Evolutionary conservation across 192 early-diverging fungal genomes (phyloP).

Genomic region (Coemansia aciculifera): DNA sequence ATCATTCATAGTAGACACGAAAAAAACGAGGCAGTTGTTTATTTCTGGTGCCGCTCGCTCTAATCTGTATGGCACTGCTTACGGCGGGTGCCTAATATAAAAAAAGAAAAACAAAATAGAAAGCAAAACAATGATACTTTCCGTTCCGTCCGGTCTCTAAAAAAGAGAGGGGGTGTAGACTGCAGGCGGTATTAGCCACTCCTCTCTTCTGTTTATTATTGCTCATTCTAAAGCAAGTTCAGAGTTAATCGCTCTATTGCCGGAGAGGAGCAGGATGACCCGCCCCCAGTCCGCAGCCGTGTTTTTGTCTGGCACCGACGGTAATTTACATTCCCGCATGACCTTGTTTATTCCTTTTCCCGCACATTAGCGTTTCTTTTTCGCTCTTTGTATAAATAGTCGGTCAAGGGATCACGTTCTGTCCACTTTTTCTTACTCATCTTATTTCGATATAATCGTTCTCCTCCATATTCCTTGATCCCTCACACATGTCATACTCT

Average conservation of each 20-base stretch:
- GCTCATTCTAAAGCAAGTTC: background rate
- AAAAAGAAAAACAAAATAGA: background rate
- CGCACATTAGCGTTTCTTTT: constrained; percentile 3
- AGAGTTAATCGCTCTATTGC: constrained; percentile 4
- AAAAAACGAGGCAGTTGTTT: background rate
- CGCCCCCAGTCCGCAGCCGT: background rate
- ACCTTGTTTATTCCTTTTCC: constrained; percentile 3
- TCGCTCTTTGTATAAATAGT: constrained; percentile 2
- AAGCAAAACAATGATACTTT: background rate
- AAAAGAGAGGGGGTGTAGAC: background rate
- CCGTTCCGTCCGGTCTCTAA: background rate
- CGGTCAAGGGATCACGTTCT: background rate
- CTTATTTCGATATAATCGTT: background rate
- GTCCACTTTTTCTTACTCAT: background rate
- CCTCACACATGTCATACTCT: background rate
- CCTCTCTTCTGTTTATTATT: background rate
- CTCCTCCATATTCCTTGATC: background rate
- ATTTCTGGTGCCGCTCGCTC: background rate
- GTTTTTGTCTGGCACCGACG: background rate
- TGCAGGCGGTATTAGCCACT: background rate
- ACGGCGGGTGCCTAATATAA: background rate
- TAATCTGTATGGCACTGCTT: background rate
- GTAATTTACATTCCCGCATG: constrained; percentile 1
- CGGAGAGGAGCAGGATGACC: background rate
- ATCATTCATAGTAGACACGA: background rate